phyloP scores from a whole-genome alignment of 768 basidiomycete species.

The Cystofilobasidium macerans region DNA sequence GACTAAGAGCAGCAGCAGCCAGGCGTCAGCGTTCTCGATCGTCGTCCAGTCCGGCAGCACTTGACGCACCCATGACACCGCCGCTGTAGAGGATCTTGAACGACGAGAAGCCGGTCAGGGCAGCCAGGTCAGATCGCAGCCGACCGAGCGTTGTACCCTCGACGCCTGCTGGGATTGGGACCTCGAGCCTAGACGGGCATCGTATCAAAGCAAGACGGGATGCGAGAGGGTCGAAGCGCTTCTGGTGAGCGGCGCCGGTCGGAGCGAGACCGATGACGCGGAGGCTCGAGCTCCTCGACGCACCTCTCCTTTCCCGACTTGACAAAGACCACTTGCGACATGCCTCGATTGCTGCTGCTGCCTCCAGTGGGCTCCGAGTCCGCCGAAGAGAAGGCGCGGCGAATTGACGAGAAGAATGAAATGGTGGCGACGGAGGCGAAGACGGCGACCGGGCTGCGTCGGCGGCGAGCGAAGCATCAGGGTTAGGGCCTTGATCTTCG shows the following conservation, averaged over 20 bases:
- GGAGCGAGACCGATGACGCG: background rate
- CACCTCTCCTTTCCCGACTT: slow-evolving; percentile 33
- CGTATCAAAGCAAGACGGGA: background rate
- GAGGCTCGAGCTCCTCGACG: background rate
- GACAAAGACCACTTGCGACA: slow-evolving; percentile 27
- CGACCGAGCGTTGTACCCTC: slow-evolving; percentile 50
- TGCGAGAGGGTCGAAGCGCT: background rate
- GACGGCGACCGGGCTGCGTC: background rate
- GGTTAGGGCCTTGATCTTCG: too few relatives aligned
- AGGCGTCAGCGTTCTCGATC: too few relatives aligned
- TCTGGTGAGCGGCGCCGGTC: background rate
- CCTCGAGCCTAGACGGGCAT: slow-evolving; percentile 41
- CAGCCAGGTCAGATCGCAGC: slow-evolving; percentile 54
- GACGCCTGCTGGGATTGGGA: slow-evolving; percentile 46
- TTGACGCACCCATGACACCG: slow-evolving; percentile 81
- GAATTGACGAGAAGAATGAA: background rate
- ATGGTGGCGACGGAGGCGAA: background rate
- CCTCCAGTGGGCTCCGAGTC: background rate
- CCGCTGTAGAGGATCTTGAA: slow-evolving; percentile 87
- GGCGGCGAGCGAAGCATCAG: too few relatives aligned
- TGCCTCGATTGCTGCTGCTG: slow-evolving; percentile 6
- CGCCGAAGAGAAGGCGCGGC: slow-evolving; percentile 9
- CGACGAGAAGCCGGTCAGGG: slow-evolving; percentile 43
- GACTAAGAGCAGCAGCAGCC: too few relatives aligned
- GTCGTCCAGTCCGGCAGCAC: too few relatives aligned